Evolutionary conservation across 1,284 basidiomycete genomes (phyloP).

Genomic region (Cutaneotrichosporon dermatis): DNA sequence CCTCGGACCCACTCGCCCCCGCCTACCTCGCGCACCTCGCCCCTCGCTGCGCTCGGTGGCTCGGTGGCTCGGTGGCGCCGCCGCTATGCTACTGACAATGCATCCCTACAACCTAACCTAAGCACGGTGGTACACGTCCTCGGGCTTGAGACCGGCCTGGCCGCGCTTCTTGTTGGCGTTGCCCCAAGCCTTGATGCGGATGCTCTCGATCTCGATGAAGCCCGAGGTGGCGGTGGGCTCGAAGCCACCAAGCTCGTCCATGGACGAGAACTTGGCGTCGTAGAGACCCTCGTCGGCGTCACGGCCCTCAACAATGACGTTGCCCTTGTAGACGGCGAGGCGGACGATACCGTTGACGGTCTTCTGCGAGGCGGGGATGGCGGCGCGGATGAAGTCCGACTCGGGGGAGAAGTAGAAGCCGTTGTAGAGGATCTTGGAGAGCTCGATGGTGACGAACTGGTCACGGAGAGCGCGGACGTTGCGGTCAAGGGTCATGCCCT

Average conservation of each 20-base stretch:
- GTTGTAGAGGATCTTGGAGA: slow-evolving; percentile 92
- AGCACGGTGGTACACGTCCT: slow-evolving; percentile 67
- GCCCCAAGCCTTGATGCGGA: slow-evolving; percentile 87
- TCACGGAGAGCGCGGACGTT: slow-evolving; percentile 93
- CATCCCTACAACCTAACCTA: slow-evolving; percentile 1
- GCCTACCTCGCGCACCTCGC: too few relatives aligned
- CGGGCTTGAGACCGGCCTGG: slow-evolving; percentile 66
- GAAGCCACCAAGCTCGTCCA: slow-evolving; percentile 98
- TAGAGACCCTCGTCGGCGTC: slow-evolving; percentile 86
- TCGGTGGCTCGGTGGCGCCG: too few relatives aligned
- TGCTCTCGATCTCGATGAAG: slow-evolving; percentile 92
- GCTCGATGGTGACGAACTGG: slow-evolving; percentile 86
- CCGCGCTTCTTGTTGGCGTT: slow-evolving; percentile 61
- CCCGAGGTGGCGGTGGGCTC: slow-evolving; percentile 87
- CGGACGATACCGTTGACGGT: slow-evolving; percentile 93
- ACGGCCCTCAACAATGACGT: slow-evolving; percentile 88
- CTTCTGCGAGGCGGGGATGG: slow-evolving; percentile 86
- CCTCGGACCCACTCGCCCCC: too few relatives aligned
- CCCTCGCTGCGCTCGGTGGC: too few relatives aligned
- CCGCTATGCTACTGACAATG: slow-evolving; percentile 1
- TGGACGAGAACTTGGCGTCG: slow-evolving; percentile 94
- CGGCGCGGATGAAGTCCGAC: slow-evolving; percentile 85
- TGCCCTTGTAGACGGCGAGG: slow-evolving; percentile 93
- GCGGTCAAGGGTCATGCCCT: slow-evolving; percentile 94
- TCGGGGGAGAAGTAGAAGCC: slow-evolving; percentile 91